Conservation (phyloP, 192 early-diverging fungal species). For the Linnemannia zychae region DNA sequence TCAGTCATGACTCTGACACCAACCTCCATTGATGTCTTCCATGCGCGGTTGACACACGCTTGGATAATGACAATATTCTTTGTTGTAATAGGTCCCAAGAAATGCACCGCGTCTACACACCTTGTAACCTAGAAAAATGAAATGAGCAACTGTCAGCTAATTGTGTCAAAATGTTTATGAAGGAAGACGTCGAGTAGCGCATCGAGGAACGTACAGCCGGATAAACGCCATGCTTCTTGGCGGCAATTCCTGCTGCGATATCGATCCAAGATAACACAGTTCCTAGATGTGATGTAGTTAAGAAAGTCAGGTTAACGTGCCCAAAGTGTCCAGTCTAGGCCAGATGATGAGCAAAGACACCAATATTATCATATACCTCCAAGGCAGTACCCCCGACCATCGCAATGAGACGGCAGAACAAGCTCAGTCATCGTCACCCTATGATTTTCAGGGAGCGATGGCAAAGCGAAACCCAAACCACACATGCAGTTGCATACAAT, state of each 20-base stretch:
- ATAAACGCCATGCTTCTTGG: slow-evolving; percentile 69
- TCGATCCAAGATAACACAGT: slow-evolving; percentile 78
- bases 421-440: slow-evolving; percentile 74
- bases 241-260: slow-evolving; percentile 73
- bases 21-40: slow-evolving; percentile 82
- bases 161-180: background rate
- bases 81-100: slow-evolving; percentile 71
- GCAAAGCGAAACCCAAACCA: background rate
- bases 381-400: slow-evolving; percentile 64
- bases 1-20: slow-evolving; percentile 80
- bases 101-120: slow-evolving; percentile 78
- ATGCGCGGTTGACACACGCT: slow-evolving; percentile 75
- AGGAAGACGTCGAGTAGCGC: background rate
- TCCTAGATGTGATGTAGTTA: slow-evolving; percentile 4
- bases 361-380: slow-evolving; percentile 49
- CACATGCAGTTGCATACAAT: background rate
- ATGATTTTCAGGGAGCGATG: background rate
- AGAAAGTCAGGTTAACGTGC: background rate
- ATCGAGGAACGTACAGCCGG: slow-evolving; percentile 60
- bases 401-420: slow-evolving; percentile 62
- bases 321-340: background rate
- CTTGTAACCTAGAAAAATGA: slow-evolving; percentile 67
- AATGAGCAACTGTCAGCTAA: background rate
- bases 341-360: background rate
- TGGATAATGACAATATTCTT: slow-evolving; percentile 75